Percentiles rank a stretch among this genome's conserved stretches.
Conservation (phyloP, 345 rosid genomes). For the Lumnitzera littorea region DNA sequence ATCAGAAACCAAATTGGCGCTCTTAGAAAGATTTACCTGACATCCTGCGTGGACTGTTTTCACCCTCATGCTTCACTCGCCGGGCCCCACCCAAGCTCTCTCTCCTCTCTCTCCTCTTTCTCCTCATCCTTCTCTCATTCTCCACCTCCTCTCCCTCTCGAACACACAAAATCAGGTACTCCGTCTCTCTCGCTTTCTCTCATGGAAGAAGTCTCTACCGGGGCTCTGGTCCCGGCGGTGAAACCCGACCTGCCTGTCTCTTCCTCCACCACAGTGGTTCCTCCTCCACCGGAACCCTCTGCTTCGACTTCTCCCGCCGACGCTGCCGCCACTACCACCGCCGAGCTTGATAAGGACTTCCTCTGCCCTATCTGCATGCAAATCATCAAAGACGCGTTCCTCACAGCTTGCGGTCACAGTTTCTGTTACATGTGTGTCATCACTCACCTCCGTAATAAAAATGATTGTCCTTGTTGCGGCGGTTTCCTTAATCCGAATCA, state of each 20-base stretch:
- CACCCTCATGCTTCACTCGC: constrained; percentile 11
- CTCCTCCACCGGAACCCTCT: constrained; percentile 14
- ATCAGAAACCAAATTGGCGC: not conserved
- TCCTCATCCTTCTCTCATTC: not conserved
- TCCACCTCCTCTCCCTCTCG: not conserved
- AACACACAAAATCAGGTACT: not conserved
- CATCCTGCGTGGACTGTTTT: constrained; percentile 12
- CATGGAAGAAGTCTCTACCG: constrained; percentile 41
- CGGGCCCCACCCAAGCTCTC: constrained; percentile 6
- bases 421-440: constrained; percentile 95
- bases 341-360: constrained; percentile 67
- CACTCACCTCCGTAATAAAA: constrained; percentile 89
- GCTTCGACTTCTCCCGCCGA: constrained; percentile 8
- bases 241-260: constrained; percentile 28
- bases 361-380: constrained; percentile 98
- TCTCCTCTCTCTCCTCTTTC: not conserved
- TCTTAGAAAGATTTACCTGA: not conserved
- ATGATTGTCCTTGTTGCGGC: constrained; percentile 90
- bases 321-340: constrained; percentile 12
- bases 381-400: constrained; percentile 87
- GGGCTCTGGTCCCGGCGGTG: constrained; percentile 57
- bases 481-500: constrained; percentile 70
- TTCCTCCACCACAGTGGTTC: constrained; percentile 5
- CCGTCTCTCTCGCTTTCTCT: not conserved
- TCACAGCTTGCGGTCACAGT: constrained; percentile 95